Percentiles rank a stretch among this genome's conserved stretches.
Evolutionary conservation across 768 basidiomycete species (phyloP).

Genomic region (Russula sp.): DNA sequence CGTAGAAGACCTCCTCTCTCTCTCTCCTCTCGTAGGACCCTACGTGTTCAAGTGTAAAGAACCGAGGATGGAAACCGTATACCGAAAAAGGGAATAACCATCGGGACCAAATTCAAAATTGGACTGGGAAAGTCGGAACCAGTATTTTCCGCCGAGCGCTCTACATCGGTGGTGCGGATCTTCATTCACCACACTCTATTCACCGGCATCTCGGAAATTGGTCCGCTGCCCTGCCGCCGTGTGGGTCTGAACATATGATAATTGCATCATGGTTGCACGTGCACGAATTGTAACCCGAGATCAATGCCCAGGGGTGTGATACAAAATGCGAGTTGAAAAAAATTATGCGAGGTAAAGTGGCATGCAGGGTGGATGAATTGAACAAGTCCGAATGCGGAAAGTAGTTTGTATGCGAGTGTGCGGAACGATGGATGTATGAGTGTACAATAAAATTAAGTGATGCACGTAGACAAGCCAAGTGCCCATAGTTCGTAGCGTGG

Average conservation of each 20-base stretch:
- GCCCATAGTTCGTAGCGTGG: constrained; percentile 20
- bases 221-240: not conserved
- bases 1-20: constrained; percentile 14
- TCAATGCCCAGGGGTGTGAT: constrained; percentile 15
- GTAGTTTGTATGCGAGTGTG: constrained; percentile 23
- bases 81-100: constrained; percentile 13
- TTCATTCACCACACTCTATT: constrained; percentile 18
- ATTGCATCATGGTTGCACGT: constrained; percentile 24
- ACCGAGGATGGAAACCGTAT: constrained; percentile 15
- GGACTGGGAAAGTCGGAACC: constrained; percentile 12
- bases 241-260: constrained; percentile 19
- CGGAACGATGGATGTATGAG: constrained; percentile 16
- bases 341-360: constrained; percentile 15
- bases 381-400: constrained; percentile 24
- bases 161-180: constrained; percentile 8
- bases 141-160: constrained; percentile 2
- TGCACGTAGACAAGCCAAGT: constrained; percentile 20
- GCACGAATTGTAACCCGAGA: constrained; percentile 7
- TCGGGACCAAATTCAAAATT: constrained; percentile 16
- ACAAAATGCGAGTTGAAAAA: constrained; percentile 16
- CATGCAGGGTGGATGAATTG: constrained; percentile 21
- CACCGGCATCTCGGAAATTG: constrained; percentile 20
- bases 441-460: constrained; percentile 25
- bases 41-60: not conserved
- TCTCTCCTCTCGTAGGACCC: not conserved